phyloP scores from a whole-genome alignment of 371 early-diverging fungal species.

The Haplosporangium sp. region DNA sequence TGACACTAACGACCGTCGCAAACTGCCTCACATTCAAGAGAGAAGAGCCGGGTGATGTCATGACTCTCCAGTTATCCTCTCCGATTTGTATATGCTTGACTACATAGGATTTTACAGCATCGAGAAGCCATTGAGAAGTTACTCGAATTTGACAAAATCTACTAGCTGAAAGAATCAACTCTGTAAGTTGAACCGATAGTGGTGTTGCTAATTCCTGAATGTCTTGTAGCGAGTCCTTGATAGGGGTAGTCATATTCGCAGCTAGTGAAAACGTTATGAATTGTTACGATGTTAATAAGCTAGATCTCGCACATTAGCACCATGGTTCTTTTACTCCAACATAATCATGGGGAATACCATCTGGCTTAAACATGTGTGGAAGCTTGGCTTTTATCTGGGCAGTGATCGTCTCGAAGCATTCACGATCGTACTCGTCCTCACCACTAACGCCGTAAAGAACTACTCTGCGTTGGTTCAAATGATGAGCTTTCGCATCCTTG shows the following conservation, averaged over 20 bases:
- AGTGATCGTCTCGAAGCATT: conserved; percentile 44
- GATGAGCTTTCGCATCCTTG: conserved; percentile 41
- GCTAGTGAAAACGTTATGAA: conserved; percentile 33
- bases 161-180: conserved; percentile 57
- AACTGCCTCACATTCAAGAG: conserved; percentile 81
- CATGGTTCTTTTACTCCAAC: neutral
- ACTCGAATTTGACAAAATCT: conserved; percentile 66
- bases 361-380: conserved; percentile 52
- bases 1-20: conserved; percentile 66
- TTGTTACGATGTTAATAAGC: neutral
- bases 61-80: conserved; percentile 85
- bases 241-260: conserved; percentile 63
- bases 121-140: conserved; percentile 69
- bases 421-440: conserved; percentile 47
- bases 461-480: conserved; percentile 70
- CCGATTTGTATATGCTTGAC: conserved; percentile 82
- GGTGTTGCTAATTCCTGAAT: conserved; percentile 56
- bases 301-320: neutral
- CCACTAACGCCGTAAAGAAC: conserved; percentile 58
- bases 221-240: conserved; percentile 57
- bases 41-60: conserved; percentile 83
- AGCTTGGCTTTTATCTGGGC: conserved; percentile 48
- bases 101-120: conserved; percentile 72
- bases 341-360: conserved; percentile 26
- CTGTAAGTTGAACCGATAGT: conserved; percentile 54